These are phyloP conservation scores for Wickerhamiella allomyrinae DNA, from an alignment of 805 yeast species.

Conservation along the genomic window DNA sequence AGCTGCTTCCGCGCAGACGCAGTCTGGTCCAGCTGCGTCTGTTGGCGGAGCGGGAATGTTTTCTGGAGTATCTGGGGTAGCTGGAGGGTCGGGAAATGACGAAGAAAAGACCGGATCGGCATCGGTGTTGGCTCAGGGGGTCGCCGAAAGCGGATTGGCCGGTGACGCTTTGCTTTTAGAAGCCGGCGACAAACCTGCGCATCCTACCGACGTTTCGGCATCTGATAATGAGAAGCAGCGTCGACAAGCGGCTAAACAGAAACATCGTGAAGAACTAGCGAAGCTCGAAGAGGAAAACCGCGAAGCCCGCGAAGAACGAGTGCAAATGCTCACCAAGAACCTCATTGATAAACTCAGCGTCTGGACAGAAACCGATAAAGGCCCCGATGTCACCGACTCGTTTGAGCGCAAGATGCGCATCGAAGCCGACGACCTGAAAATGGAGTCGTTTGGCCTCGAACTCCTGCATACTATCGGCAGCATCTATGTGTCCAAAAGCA, in stretches of 20 bases:
- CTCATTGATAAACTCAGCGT: conserved; percentile 51
- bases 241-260: conserved; percentile 19
- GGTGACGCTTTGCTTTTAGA: too few relatives aligned
- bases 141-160: neutral
- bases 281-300: conserved; percentile 34
- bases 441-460: conserved; percentile 92
- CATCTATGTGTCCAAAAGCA: conserved; percentile 61
- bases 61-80: neutral
- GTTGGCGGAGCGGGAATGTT: conserved; percentile 4
- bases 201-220: too few relatives aligned
- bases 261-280: conserved; percentile 21
- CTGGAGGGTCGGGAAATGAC: neutral
- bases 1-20: conserved; percentile 6
- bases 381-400: conserved; percentile 43
- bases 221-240: neutral
- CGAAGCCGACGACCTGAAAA: conserved; percentile 82
- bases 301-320: conserved; percentile 14
- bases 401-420: conserved; percentile 53
- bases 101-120: neutral
- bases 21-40: conserved; percentile 10
- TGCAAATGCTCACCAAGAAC: conserved; percentile 64
- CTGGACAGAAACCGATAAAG: conserved; percentile 49
- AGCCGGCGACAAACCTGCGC: too few relatives aligned
- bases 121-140: neutral
- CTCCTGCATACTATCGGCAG: conserved; percentile 65